A percentile compares a stretch with the other conserved stretches of the same genome.
phyloP scores from a whole-genome alignment of 768 basidiomycete species.

The Lentinus tigrinus region DNA sequence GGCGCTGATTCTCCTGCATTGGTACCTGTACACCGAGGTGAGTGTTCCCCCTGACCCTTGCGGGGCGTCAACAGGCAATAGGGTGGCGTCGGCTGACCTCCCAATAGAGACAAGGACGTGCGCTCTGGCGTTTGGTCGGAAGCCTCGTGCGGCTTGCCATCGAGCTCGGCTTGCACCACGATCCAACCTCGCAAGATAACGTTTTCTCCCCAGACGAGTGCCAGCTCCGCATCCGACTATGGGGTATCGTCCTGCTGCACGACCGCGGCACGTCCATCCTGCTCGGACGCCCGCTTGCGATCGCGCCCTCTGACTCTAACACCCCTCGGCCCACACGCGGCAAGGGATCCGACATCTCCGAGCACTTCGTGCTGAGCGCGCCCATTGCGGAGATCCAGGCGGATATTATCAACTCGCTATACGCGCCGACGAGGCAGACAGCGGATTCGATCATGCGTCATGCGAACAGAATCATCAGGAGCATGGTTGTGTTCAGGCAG shows the following conservation, averaged over 20 bases:
- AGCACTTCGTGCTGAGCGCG: conserved; percentile 76
- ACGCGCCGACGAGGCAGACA: conserved; percentile 70
- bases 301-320: conserved; percentile 79
- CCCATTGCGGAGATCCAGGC: conserved; percentile 83
- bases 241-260: conserved; percentile 83
- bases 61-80: neutral
- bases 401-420: conserved; percentile 85
- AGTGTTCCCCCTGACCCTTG: conserved; percentile 16
- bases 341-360: conserved; percentile 59
- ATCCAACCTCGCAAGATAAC: conserved; percentile 63
- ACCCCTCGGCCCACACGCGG: conserved; percentile 66
- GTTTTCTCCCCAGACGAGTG: conserved; percentile 75
- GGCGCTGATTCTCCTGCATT: conserved; percentile 80
- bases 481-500: conserved; percentile 67
- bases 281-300: conserved; percentile 81
- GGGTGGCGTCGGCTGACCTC: conserved; percentile 5
- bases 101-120: conserved; percentile 79
- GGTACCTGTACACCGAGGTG: conserved; percentile 90
- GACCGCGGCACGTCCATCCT: conserved; percentile 88
- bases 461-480: conserved; percentile 76
- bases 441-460: conserved; percentile 72
- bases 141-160: conserved; percentile 79
- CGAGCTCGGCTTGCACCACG: conserved; percentile 85
- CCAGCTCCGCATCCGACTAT: conserved; percentile 76
- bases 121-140: conserved; percentile 85